phyloP scores from a whole-genome alignment of 306 rosid genomes.

The Cucumis cinereus region DNA sequence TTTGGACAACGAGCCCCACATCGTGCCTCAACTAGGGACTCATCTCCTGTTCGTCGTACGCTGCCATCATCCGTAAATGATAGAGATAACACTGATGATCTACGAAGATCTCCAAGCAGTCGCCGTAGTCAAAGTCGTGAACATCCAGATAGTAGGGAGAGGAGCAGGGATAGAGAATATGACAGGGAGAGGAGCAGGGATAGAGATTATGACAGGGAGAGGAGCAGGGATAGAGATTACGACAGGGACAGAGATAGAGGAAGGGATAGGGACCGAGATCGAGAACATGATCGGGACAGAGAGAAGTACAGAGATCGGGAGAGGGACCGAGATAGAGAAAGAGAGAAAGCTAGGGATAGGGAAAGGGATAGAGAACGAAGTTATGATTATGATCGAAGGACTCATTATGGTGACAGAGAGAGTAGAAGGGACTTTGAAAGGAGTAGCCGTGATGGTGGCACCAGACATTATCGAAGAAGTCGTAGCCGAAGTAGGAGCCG shows the following conservation, averaged over 20 bases:
- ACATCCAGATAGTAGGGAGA: constrained; percentile 43
- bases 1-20: constrained; percentile 99
- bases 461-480: constrained; percentile 44
- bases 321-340: constrained; percentile 14
- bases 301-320: constrained; percentile 7
- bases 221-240: constrained; percentile 18
- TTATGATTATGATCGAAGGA: constrained; percentile 6
- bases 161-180: constrained; percentile 9
- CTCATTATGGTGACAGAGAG: constrained; percentile 19
- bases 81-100: constrained; percentile 44
- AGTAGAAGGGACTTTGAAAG: constrained; percentile 55
- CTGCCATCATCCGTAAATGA: constrained; percentile 39
- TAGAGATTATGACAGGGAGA: constrained; percentile 23
- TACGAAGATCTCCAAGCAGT: constrained; percentile 34
- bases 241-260: constrained; percentile 15
- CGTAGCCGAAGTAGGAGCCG: constrained; percentile 60
- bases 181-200: constrained; percentile 34
- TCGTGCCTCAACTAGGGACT: constrained; percentile 93
- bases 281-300: constrained; percentile 21
- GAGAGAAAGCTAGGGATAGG: constrained; percentile 20
- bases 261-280: constrained; percentile 16
- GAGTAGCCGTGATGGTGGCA: constrained; percentile 25
- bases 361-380: constrained; percentile 16
- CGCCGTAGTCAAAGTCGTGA: constrained; percentile 68
- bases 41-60: constrained; percentile 88